phyloP scores from a whole-genome alignment of 345 rosid genomes.

The Euclidium syriacum region DNA sequence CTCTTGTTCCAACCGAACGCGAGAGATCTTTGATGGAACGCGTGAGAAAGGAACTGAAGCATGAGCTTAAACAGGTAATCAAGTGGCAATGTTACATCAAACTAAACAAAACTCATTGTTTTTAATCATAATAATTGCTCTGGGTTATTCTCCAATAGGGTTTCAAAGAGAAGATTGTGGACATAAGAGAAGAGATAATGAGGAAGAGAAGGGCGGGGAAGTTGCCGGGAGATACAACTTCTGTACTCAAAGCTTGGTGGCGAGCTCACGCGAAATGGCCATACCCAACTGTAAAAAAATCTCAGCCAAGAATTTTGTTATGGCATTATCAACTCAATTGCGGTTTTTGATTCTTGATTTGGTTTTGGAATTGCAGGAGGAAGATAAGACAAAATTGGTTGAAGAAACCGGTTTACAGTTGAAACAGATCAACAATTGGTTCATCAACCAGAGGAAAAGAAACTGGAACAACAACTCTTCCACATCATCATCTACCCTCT shows the following conservation, averaged over 20 bases:
- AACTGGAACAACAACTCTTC: slow-evolving; percentile 79
- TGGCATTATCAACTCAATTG: neutral
- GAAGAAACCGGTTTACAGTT: slow-evolving; percentile 79
- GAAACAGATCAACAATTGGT: slow-evolving; percentile 91
- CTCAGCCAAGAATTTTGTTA: neutral
- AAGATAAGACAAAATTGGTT: slow-evolving; percentile 74
- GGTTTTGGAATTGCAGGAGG: slow-evolving; percentile 46
- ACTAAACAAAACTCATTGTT: neutral
- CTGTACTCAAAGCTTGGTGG: slow-evolving; percentile 85
- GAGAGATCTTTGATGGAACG: slow-evolving; percentile 92
- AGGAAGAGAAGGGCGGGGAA: slow-evolving; percentile 90
- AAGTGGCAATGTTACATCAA: neutral
- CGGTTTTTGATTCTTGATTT: neutral
- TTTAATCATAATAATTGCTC: neutral
- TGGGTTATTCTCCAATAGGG: slow-evolving; percentile 36
- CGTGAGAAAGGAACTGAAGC: slow-evolving; percentile 79
- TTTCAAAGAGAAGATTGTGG: slow-evolving; percentile 86
- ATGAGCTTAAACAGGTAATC: slow-evolving; percentile 78
- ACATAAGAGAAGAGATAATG: slow-evolving; percentile 80
- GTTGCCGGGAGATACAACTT: slow-evolving; percentile 84
- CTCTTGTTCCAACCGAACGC: slow-evolving; percentile 70
- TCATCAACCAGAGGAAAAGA: slow-evolving; percentile 87
- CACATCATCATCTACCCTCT: slow-evolving; percentile 46
- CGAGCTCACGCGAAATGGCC: slow-evolving; percentile 91
- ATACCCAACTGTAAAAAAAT: slow-evolving; percentile 70